Evolutionary conservation across 495 filamentous ascomycete species (phyloP).

Genomic region (Venustampulla echinocandica): DNA sequence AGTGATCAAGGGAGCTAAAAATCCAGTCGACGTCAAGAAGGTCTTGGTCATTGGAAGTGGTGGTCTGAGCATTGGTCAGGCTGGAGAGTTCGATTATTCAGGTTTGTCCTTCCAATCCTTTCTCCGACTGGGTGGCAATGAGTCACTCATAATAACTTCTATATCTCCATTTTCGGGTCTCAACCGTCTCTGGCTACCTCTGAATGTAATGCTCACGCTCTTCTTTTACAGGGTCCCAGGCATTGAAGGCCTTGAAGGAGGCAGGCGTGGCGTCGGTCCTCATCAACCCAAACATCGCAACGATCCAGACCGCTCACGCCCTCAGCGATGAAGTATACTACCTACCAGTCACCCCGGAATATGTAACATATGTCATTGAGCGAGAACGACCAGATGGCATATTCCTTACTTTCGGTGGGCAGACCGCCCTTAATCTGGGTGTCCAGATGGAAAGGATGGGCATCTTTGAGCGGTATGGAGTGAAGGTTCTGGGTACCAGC

Average conservation of each 20-base stretch:
- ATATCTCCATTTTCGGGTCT: no score
- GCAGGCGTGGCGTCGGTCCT: conserved; percentile 91
- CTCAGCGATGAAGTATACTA: conserved; percentile 98
- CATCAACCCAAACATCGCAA: conserved; percentile 98
- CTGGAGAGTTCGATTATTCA: conserved; percentile 98
- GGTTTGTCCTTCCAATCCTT: conserved; percentile 44
- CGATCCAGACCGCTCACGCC: conserved; percentile 93
- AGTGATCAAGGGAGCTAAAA: conserved; percentile 48
- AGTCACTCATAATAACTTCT: conserved; percentile 23
- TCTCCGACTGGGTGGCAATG: background rate
- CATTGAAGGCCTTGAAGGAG: conserved; percentile 93
- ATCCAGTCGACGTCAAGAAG: conserved; percentile 88
- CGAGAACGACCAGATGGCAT: conserved; percentile 93
- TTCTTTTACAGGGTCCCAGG: conserved; percentile 82
- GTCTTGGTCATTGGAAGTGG: conserved; percentile 95
- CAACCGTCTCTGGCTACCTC: no score
- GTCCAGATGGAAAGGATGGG: conserved; percentile 97
- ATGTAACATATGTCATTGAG: conserved; percentile 94
- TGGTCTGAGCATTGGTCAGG: conserved; percentile 95
- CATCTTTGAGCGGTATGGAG: conserved; percentile 87
- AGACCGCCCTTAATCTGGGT: conserved; percentile 92
- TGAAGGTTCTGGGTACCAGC: conserved; percentile 90
- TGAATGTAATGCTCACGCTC: no score
- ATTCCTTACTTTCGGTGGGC: conserved; percentile 93
- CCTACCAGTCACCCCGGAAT: conserved; percentile 90